Base-by-base conservation (phyloP, 345 rosid genomes). In the Eucalyptus curtisii region DNA sequence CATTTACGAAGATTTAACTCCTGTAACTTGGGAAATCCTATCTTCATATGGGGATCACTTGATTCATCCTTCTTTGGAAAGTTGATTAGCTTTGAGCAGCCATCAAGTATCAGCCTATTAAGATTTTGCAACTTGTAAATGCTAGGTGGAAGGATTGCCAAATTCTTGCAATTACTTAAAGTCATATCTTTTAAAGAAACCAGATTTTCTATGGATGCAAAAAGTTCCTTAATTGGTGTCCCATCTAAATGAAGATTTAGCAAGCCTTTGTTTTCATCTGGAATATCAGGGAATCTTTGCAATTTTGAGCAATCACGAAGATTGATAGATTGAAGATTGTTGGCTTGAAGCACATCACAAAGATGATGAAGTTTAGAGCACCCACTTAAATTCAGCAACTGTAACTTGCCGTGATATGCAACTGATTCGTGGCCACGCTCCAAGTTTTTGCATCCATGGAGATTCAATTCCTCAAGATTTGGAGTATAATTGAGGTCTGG, bases 41-140 rank as follows among this genome's bases (percentile, higher is more conserved):
- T 66, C 40, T 66, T 66, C 37, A 8, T 4, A 66, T 66, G 20
- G 76, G 10, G 40, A 31, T 15, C 76, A 15, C 76, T 66, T 5
- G 5, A n/a, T 4, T 14, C 40, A 10, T 66, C 79, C 20, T 7
- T 37, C 68, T 31, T 66, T 66, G 79, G 79, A 66, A 66, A 31
- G 10, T 66, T 66, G 40, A 7, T 8, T 66, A 66, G 79, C 3
- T 66, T 31, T 66, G 22, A 31, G 79, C 79, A 66, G 19, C 19
- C 20, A 1, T 15, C 5, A 66, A 30, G 17, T 0, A 2, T 31
- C 53, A 66, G 3, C 0, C 1, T 2, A 4, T 4, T 3, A n/a
- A 66, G 79, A 7, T 66, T n/a, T 66, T 4, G 40, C 79, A 66
- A 31, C 40, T 8, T 7, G 14, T 66, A 66, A 66, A 66, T 66